Evolutionary conservation across 805 yeast genomes (phyloP), one percentile per base, ranked within the genome.

Genomic region (Ogataea pignaliae): DNA sequence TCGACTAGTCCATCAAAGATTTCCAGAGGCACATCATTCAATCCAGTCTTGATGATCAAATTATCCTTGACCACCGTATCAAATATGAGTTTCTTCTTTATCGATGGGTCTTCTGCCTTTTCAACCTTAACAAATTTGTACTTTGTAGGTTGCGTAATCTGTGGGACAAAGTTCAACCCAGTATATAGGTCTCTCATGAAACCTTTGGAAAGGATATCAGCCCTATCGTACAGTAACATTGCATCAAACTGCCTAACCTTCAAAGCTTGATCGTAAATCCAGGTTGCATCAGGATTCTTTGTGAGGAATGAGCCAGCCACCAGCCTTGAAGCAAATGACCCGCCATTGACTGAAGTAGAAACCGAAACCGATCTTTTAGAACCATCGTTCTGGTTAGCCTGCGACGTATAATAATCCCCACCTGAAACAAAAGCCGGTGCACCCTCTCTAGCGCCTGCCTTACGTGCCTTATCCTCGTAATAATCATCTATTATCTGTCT

Each of bases 191-290:
- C 98, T 57, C 81, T 80, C 16, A 78, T 61, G 1, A 90, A 90
- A 40, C 80, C 73, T 16, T 68, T 64, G 39, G 66, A 70, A 16
- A 74, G 61, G 33, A 75, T 67, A 18, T 76, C 74, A 16, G 67
- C 69, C 49, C 90, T 70, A 46, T 85, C 79, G 42, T 75, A 77
- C 32, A 74, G 64, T 38, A 89, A 65, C 45, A 73, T 73, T 30
- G 78, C 67, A 61, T 93, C 93, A 59, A 77, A 86, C 41, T 80
- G 81, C 50, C 84, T 73, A 3, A 89, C 79, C 29, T 91, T 84
- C n/a, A 73, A 65, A 0, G 96, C 93, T 53, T 88, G 89, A 55
- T 87, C 90, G 53, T 76, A 79, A 66, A 89, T 76, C 96, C 97
- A 89, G 32, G 84, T 79, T 29, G 83, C 83, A 52, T 88, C 54